Percentiles rank a stretch among this genome's conserved stretches.
phyloP scores from a whole-genome alignment of 164 flowering plant genomes.

The Amborella trichopoda region DNA sequence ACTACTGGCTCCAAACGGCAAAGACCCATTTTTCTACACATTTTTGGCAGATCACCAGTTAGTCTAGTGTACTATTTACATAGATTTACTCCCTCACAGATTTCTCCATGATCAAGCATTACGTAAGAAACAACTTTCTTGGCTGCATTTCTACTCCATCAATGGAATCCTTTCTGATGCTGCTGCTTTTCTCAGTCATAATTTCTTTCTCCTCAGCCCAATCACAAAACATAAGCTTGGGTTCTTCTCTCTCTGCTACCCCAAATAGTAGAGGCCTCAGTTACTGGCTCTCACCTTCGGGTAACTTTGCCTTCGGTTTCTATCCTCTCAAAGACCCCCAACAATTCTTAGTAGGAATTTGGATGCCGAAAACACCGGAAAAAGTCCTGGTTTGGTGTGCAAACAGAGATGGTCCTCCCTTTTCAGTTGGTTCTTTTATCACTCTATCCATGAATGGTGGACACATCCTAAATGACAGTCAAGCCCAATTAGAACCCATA shows the following conservation, averaged over 20 bases:
- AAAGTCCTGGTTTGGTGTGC: constrained; percentile 23
- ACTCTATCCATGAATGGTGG: constrained; percentile 5
- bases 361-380: constrained; percentile 20
- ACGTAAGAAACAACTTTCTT: no score
- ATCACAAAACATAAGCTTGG: constrained; percentile 6
- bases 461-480: constrained; percentile 2
- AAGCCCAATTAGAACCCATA: not conserved
- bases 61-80: no score
- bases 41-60: no score
- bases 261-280: not conserved
- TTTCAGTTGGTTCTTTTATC: constrained; percentile 7
- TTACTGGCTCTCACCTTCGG: constrained; percentile 20
- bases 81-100: no score
- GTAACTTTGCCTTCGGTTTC: constrained; percentile 24
- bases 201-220: no score
- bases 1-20: no score
- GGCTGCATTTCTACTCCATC: no score
- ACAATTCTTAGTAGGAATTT: constrained; percentile 17
- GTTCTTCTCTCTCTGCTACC: constrained; percentile 10
- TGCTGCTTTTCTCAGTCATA: no score
- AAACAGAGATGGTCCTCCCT: constrained; percentile 4
- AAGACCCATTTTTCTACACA: no score
- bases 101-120: no score
- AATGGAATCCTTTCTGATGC: no score
- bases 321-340: constrained; percentile 3